A percentile compares a stretch with the other conserved stretches of the same genome.
Conservation (phyloP, 805 yeast genomes). For the Tetrapisispora phaffii region DNA sequence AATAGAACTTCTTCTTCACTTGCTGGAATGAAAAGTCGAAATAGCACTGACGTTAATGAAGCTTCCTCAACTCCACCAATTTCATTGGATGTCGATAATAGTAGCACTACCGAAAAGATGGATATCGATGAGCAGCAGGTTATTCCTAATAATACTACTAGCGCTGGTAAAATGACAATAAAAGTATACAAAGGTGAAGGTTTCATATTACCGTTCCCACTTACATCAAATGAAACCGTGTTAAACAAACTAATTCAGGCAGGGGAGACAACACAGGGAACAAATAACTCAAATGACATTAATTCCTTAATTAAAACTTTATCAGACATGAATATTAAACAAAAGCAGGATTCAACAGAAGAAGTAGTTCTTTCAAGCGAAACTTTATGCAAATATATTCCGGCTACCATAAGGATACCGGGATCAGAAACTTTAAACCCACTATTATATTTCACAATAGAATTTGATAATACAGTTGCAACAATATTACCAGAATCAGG, state of each 20-base stretch:
- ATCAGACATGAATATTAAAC: conserved; percentile 20
- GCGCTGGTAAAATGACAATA: conserved; percentile 60
- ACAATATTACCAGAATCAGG: conserved; percentile 82
- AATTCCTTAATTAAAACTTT: conserved; percentile 22
- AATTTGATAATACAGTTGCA: conserved; percentile 89
- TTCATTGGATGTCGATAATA: conserved; percentile 13
- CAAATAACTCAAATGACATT: conserved; percentile 13
- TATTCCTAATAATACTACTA: conserved; percentile 6
- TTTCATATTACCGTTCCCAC: conserved; percentile 59
- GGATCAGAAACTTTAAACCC: conserved; percentile 49
- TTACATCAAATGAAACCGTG: conserved; percentile 54
- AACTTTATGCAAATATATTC: conserved; percentile 31
- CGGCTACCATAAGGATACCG: conserved; percentile 48
- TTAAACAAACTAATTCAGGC: conserved; percentile 57
- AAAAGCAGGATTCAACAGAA: conserved; percentile 28
- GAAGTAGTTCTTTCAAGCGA: conserved; percentile 28
- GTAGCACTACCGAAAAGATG: not conserved
- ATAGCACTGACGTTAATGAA: conserved; percentile 8
- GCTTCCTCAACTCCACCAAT: conserved; percentile 9
- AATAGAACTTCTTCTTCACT: conserved; percentile 13
- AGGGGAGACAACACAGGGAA: conserved; percentile 26
- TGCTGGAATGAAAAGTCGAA: not conserved
- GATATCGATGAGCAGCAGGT: not conserved
- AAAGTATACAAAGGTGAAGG: conserved; percentile 64
- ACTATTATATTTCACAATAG: conserved; percentile 76